Base-by-base conservation (phyloP, 768 basidiomycete species). In the Candolleomyces eurysporus region DNA sequence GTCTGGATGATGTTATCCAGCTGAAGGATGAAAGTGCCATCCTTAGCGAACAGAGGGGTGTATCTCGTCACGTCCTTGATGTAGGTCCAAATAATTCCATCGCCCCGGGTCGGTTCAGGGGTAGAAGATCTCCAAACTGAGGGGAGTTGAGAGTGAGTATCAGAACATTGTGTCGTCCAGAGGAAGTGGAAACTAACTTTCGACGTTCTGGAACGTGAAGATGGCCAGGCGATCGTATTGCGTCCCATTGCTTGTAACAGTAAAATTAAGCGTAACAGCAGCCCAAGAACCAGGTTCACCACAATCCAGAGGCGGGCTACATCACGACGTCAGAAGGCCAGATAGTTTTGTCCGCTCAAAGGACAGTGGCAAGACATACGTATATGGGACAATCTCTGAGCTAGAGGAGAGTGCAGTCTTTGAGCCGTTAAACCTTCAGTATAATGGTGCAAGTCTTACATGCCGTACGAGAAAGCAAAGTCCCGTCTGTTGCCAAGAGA, bases 121-220 rank as follows among this genome's bases (percentile, higher is more conserved):
- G 91, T 92, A 0, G 89, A 91, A 19, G 88, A 91, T 42, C 91
- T 79, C 91, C 90, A 91, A 55, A 91, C 88, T 90, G 8, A 4
- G 45, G 46, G 39, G 51, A 26, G 26, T 26, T 26, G 19, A 48
- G 26, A 48, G 51, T 46, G 32, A 54, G 45, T 48, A 22, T 26
- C 14, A 19, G 22, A 32, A 48, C 2, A 32, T 5, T 32, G 30
- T 21, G 21, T 31, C 36, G 10, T 19, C 9, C 40, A 17, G 8
- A 30, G 39, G 57, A 11, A 6, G 14, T 21, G 26, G 11, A 2
- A 11, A 19, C 46, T 49, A 84, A 89, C 88, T 90, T 71, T 92
- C 91, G 7, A 89, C 88, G 66, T 90, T 86, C 36, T 90, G 85
- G 68, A 91, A 87, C 5, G 88, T 89, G 65, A 93, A 89, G 16